Percentiles rank a stretch among this genome's conserved stretches.
These are phyloP conservation scores for Pachysolen tannophilus DNA, from an alignment of 805 yeast species.

Conservation along the genomic window DNA sequence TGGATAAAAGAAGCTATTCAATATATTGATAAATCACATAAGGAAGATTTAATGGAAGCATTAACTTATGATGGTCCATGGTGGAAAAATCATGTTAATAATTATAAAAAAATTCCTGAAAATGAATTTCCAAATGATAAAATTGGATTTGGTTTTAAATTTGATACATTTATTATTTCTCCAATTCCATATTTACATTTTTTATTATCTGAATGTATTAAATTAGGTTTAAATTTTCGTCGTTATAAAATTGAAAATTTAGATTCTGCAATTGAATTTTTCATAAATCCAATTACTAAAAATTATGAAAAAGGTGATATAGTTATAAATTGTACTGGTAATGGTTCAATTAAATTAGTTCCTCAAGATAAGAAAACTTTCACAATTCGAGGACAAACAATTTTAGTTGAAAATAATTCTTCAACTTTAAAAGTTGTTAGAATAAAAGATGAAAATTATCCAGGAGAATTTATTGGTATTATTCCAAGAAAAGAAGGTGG, in stretches of 20 bases:
- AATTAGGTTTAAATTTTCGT: conserved; percentile 37
- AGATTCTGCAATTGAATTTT: conserved; percentile 36
- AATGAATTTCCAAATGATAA: conserved; percentile 29
- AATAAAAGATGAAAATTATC: conserved; percentile 17
- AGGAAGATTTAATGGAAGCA: conserved; percentile 7
- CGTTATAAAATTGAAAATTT: conserved; percentile 35
- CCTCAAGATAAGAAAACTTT: conserved; percentile 30
- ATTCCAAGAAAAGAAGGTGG: conserved; percentile 77
- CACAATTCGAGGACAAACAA: conserved; percentile 56
- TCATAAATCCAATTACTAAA: conserved; percentile 29
- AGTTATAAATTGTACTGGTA: conserved; percentile 53
- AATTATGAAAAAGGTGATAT: conserved; percentile 24
- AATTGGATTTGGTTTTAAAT: conserved; percentile 35
- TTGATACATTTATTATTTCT: conserved; percentile 49
- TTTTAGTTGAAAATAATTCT: conserved; percentile 39
- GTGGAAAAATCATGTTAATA: conserved; percentile 39
- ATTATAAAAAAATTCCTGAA: conserved; percentile 24
- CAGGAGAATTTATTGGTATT: conserved; percentile 44
- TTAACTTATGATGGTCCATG: conserved; percentile 30
- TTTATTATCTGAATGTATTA: conserved; percentile 36
- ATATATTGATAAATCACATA: conserved; percentile 12
- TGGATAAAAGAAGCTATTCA: conserved; percentile 15
- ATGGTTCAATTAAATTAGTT: conserved; percentile 35
- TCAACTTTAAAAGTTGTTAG: conserved; percentile 27
- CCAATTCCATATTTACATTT: conserved; percentile 49